Percentiles rank a stretch among this genome's conserved stretches.
Evolutionary conservation across 1,139 yeast species (phyloP).

Genomic region (Protomyces lactucae-debilis): DNA sequence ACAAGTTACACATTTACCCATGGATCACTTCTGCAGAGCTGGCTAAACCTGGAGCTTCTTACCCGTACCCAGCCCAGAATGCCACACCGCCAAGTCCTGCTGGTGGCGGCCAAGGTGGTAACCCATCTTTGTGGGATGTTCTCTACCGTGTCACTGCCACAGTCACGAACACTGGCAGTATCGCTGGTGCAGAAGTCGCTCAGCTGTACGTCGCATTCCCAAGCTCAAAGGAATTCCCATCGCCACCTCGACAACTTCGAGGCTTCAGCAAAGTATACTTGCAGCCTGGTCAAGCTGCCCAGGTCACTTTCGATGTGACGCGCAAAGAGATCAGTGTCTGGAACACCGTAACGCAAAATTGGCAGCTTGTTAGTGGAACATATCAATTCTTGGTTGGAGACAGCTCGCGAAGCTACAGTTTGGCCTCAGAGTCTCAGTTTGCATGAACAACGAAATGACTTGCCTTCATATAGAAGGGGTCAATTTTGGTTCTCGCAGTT

Average conservation of each 20-base stretch:
- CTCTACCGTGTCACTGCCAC: constrained; percentile 50
- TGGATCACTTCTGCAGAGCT: constrained; percentile 31
- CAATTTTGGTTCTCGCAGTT: too few relatives aligned
- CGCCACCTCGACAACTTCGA: constrained; percentile 48
- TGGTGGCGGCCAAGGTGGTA: constrained; percentile 59
- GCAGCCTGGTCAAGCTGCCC: constrained; percentile 45
- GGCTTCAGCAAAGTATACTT: constrained; percentile 57
- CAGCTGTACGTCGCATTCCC: constrained; percentile 59
- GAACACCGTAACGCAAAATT: constrained; percentile 56
- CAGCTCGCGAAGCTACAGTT: constrained; percentile 43
- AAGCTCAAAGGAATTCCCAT: constrained; percentile 38
- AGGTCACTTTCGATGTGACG: constrained; percentile 47
- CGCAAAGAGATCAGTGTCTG: constrained; percentile 57
- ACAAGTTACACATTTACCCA: constrained; percentile 37
- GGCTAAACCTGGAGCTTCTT: constrained; percentile 51
- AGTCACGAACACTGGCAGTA: constrained; percentile 51
- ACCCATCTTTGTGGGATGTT: constrained; percentile 46
- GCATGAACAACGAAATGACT: too few relatives aligned
- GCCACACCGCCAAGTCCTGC: constrained; percentile 43
- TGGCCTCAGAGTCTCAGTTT: too few relatives aligned
- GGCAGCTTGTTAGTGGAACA: constrained; percentile 57
- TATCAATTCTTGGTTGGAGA: constrained; percentile 53
- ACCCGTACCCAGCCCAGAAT: constrained; percentile 42
- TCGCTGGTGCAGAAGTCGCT: constrained; percentile 51
- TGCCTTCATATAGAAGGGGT: too few relatives aligned